Evolutionary conservation across 176 grass and related monocot genomes (phyloP).

Genomic region (Cenchrus fungigraminus): DNA sequence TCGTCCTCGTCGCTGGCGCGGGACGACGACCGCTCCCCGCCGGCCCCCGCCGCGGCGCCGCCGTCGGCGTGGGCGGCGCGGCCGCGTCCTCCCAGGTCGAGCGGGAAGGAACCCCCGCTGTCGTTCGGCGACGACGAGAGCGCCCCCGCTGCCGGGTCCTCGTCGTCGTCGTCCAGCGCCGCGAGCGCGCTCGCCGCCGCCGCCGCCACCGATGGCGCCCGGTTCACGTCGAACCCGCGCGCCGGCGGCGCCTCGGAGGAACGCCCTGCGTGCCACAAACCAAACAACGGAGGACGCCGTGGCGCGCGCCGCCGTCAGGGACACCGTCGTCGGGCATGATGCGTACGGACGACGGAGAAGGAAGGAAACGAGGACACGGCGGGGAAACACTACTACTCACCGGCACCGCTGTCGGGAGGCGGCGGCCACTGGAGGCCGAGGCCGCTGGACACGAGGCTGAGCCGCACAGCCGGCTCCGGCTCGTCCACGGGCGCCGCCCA

Average conservation of each 20-base stretch:
- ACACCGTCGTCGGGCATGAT: too few relatives aligned
- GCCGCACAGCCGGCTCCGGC: conserved; percentile 54
- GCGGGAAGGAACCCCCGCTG: conserved; percentile 57
- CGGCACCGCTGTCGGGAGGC: conserved; percentile 2
- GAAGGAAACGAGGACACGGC: not conserved
- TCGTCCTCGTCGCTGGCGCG: conserved; percentile 72
- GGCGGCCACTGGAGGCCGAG: conserved; percentile 56
- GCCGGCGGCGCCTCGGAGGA: conserved; percentile 21
- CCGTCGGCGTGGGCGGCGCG: not conserved
- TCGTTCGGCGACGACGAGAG: conserved; percentile 69
- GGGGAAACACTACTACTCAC: not conserved
- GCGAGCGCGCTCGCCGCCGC: not conserved
- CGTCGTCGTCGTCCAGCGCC: conserved; percentile 39
- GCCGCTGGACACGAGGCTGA: conserved; percentile 50
- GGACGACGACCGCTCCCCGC: conserved; percentile 48
- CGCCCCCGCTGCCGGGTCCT: conserved; percentile 35
- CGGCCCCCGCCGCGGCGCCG: conserved; percentile 32
- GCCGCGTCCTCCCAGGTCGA: conserved; percentile 35
- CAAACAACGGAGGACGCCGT: not conserved
- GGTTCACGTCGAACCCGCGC: conserved; percentile 85
- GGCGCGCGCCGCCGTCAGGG: not conserved
- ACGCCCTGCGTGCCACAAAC: conserved; percentile 25
- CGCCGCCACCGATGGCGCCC: conserved; percentile 40
- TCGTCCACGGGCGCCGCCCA: not conserved
- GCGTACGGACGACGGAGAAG: too few relatives aligned